These are phyloP conservation scores for Mychonastes homosphaera DNA, from an alignment of 139 green algal species.

Conservation along the genomic window DNA sequence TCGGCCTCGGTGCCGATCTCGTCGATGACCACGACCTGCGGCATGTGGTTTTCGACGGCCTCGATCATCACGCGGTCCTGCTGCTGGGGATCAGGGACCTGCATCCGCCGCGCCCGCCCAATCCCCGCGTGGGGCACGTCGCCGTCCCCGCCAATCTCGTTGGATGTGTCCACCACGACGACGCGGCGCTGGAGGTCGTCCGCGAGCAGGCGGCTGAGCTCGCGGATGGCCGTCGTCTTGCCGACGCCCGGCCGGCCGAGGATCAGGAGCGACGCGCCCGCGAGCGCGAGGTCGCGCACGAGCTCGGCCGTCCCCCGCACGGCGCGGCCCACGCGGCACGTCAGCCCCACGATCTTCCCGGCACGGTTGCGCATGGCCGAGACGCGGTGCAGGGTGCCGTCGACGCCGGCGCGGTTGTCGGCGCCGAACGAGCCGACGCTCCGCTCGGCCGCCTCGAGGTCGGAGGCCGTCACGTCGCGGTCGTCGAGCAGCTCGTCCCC, in stretches of 20 bases:
- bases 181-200: slow-evolving; percentile 70
- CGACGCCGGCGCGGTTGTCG: slow-evolving; percentile 89
- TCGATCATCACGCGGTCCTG: slow-evolving; percentile 86
- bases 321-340: slow-evolving; percentile 85
- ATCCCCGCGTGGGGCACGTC: slow-evolving; percentile 93
- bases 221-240: slow-evolving; percentile 85
- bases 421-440: slow-evolving; percentile 71
- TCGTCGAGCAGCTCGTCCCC: slow-evolving; percentile 43
- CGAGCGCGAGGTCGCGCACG: slow-evolving; percentile 76
- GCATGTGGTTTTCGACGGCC: slow-evolving; percentile 97
- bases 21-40: slow-evolving; percentile 86
- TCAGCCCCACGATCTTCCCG: slow-evolving; percentile 84
- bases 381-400: slow-evolving; percentile 88
- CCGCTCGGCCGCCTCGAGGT: slow-evolving; percentile 48
- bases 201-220: slow-evolving; percentile 55
- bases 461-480: slow-evolving; percentile 37
- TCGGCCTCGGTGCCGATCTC: slow-evolving; percentile 95
- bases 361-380: slow-evolving; percentile 76
- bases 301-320: slow-evolving; percentile 86
- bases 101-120: slow-evolving; percentile 84
- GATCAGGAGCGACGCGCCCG: slow-evolving; percentile 20
- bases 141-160: slow-evolving; percentile 87
- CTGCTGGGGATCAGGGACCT: slow-evolving; percentile 51
- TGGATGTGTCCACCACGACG: slow-evolving; percentile 79
- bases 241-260: slow-evolving; percentile 68